A percentile compares a stretch with the other conserved stretches of the same genome.
Evolutionary conservation across 2,329 filamentous ascomycete species (phyloP).

Genomic region (Lecanicillium sp.): DNA sequence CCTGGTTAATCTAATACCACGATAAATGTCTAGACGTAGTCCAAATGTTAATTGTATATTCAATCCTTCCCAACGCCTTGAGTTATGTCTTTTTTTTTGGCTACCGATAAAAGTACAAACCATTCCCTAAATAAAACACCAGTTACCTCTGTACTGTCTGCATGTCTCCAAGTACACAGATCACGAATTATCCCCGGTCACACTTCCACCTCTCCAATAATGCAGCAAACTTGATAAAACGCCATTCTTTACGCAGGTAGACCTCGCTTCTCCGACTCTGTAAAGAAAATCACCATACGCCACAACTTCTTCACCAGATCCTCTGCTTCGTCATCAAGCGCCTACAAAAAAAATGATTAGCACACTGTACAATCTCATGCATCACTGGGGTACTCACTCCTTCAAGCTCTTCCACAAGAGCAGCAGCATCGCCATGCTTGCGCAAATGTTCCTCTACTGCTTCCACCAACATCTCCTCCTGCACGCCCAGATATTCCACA

Average conservation of each 20-base stretch:
- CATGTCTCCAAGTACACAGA: too few relatives aligned
- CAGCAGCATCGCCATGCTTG: slow-evolving; percentile 64
- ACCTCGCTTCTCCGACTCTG: slow-evolving; percentile 85
- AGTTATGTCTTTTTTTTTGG: too few relatives aligned
- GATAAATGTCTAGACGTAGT: too few relatives aligned
- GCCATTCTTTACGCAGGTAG: slow-evolving; percentile 50
- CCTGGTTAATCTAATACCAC: too few relatives aligned
- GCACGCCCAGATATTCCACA: slow-evolving; percentile 89
- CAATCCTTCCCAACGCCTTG: too few relatives aligned
- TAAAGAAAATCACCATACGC: slow-evolving; percentile 98
- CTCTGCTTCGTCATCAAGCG: slow-evolving; percentile 90
- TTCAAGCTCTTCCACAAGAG: slow-evolving; percentile 76
- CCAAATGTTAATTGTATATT: too few relatives aligned
- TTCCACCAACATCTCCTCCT: slow-evolving; percentile 92
- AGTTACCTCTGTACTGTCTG: too few relatives aligned
- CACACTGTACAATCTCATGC: not conserved
- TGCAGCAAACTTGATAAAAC: too few relatives aligned
- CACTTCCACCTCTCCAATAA: too few relatives aligned
- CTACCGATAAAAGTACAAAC: too few relatives aligned
- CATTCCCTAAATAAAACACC: too few relatives aligned
- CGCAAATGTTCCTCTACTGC: slow-evolving; percentile 82
- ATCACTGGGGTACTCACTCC: slow-evolving; percentile 49
- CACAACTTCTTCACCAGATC: slow-evolving; percentile 92
- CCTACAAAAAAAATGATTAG: slow-evolving; percentile 34
- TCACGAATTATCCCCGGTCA: too few relatives aligned